Conservation (phyloP, 441 rosid species). For the Gossypium davidsonii region DNA sequence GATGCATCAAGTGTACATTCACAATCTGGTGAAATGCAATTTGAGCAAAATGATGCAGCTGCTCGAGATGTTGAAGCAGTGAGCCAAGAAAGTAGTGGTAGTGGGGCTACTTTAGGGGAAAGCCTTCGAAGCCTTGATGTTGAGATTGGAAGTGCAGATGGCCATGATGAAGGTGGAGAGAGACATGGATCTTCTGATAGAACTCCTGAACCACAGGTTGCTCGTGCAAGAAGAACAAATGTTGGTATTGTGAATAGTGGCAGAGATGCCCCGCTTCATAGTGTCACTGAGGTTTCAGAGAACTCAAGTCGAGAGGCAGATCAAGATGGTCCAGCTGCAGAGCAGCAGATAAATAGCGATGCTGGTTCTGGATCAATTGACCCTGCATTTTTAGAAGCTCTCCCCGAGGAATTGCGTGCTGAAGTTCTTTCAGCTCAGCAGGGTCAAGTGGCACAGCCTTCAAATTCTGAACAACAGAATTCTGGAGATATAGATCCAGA, state of each 20-base stretch:
- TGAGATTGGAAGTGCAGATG: constrained; percentile 99
- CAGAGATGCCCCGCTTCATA: constrained; percentile 80
- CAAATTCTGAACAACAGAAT: constrained; percentile 63
- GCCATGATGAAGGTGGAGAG: constrained; percentile 96
- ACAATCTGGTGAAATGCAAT: constrained; percentile 82
- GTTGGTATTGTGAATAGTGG: constrained; percentile 55
- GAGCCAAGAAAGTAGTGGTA: constrained; percentile 97
- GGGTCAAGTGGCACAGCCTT: constrained; percentile 80
- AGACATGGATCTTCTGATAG: constrained; percentile 81
- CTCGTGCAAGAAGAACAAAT: constrained; percentile 68
- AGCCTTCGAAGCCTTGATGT: constrained; percentile 98
- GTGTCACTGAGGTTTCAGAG: constrained; percentile 95
- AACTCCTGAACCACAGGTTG: constrained; percentile 47
- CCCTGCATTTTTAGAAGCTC: constrained; percentile 97
- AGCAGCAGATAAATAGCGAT: constrained; percentile 64
- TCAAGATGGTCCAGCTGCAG: constrained; percentile 63
- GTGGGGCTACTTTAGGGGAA: constrained; percentile 98
- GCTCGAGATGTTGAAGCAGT: constrained; percentile 96
- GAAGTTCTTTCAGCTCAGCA: constrained; percentile 97
- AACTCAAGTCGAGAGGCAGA: constrained; percentile 85
- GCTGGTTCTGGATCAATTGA: constrained; percentile 75
- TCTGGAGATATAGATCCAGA: constrained; percentile 95
- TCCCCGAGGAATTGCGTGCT: constrained; percentile 95
- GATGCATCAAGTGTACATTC: constrained; percentile 34
- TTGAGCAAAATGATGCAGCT: constrained; percentile 78